Percentiles rank a stretch among this genome's conserved stretches.
These are phyloP conservation scores for Escallonia rubra DNA, from an alignment of 129 eudicot species.

Conservation along the genomic window DNA sequence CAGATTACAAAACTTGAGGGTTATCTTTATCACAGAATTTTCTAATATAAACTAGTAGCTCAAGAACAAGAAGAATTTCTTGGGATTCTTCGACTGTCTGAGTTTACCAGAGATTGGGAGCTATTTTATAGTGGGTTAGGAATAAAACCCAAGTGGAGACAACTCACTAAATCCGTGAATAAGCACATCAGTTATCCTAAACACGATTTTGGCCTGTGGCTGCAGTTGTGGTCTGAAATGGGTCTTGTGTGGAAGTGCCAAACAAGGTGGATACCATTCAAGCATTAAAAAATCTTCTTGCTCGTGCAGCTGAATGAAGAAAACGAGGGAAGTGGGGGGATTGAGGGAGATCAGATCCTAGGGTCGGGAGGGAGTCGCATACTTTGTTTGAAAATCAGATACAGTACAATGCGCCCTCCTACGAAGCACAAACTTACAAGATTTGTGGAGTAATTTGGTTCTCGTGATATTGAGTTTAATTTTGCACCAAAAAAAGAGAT, in stretches of 20 bases:
- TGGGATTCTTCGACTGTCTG: constrained; percentile 26
- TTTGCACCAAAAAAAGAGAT: too few species aligned
- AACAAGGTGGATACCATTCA: neutral
- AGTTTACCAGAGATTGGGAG: constrained; percentile 6
- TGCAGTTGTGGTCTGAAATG: constrained; percentile 12
- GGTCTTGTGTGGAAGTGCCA: constrained; percentile 15
- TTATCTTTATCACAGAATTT: constrained; percentile 1
- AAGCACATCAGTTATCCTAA: neutral
- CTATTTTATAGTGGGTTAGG: neutral
- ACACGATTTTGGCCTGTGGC: neutral
- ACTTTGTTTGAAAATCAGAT: too few species aligned
- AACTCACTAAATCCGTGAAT: neutral
- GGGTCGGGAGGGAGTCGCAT: too few species aligned
- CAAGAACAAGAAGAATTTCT: constrained; percentile 27
- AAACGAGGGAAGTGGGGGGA: constrained; percentile 4
- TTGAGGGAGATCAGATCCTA: neutral
- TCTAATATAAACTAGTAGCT: constrained; percentile 8
- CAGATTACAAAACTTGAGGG: constrained; percentile 2
- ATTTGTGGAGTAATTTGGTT: too few species aligned
- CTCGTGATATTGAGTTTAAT: too few species aligned
- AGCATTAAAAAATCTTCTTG: neutral
- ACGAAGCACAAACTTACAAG: too few species aligned
- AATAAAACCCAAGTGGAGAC: neutral
- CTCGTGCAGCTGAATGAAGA: neutral
- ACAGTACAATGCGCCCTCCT: too few species aligned